Percentiles rank a stretch among this genome's conserved stretches.
These are phyloP conservation scores for Carex arenaria DNA, from an alignment of 202 grass and related monocot genomes.

Conservation along the genomic window DNA sequence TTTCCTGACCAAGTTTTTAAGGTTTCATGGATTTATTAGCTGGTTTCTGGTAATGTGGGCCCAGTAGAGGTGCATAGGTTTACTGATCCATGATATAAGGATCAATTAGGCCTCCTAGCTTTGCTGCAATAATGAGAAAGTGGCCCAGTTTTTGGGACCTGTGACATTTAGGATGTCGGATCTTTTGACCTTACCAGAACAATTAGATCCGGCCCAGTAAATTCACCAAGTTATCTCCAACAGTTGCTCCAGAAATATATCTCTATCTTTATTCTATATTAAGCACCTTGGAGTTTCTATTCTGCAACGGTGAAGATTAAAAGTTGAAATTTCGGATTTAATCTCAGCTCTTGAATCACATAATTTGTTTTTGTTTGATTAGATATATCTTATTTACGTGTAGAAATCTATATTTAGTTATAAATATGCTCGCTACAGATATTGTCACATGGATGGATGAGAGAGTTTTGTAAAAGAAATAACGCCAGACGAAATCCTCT, in stretches of 20 bases:
- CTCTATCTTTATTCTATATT: too few species aligned
- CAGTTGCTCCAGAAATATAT: background rate
- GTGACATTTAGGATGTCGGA: background rate
- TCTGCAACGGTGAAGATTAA: too few species aligned
- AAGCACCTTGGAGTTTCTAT: too few species aligned
- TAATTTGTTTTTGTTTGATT: too few species aligned
- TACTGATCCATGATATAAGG: background rate
- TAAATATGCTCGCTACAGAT: too few species aligned
- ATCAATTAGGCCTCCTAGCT: background rate
- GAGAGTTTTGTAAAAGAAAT: too few species aligned
- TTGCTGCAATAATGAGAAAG: background rate
- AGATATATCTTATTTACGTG: too few species aligned
- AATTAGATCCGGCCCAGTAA: background rate
- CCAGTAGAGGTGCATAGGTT: background rate
- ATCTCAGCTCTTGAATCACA: too few species aligned
- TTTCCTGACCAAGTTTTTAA: background rate
- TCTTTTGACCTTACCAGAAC: background rate
- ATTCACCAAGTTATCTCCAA: background rate
- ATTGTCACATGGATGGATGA: too few species aligned
- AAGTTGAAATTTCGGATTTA: too few species aligned
- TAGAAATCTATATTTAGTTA: too few species aligned
- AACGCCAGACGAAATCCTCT: too few species aligned
- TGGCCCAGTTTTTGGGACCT: background rate
- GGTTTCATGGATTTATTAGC: conserved; percentile 4
- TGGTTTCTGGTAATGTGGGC: conserved; percentile 13